These are phyloP conservation scores for Fusarium tuaranense DNA, from an alignment of 2,329 filamentous ascomycete species.

Conservation along the genomic window DNA sequence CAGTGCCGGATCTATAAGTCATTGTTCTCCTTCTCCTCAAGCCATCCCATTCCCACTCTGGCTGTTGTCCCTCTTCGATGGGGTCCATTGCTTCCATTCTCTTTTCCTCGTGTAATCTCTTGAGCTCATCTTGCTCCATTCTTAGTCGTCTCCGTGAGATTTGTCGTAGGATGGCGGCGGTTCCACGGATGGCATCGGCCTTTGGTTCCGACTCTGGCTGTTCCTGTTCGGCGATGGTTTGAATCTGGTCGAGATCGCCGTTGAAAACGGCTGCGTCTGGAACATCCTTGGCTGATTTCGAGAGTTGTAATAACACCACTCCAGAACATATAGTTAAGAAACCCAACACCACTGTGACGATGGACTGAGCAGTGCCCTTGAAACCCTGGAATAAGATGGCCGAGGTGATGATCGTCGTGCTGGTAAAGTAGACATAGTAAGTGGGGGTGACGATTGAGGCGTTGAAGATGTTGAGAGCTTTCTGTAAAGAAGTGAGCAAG, in stretches of 20 bases:
- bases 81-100: constrained; percentile 76
- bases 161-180: constrained; percentile 87
- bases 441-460: constrained; percentile 96
- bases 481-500: constrained; percentile 69
- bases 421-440: constrained; percentile 99
- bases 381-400: constrained; percentile 94
- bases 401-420: constrained; percentile 92
- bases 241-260: constrained; percentile 93
- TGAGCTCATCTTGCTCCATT: constrained; percentile 84
- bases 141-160: constrained; percentile 81
- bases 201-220: constrained; percentile 97
- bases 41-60: constrained; percentile 88
- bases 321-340: constrained; percentile 95
- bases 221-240: constrained; percentile 93
- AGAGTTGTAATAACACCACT: constrained; percentile 93
- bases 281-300: constrained; percentile 97
- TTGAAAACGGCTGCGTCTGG: constrained; percentile 93
- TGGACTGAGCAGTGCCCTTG: constrained; percentile 84
- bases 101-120: constrained; percentile 83
- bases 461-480: constrained; percentile 98
- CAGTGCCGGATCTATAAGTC: constrained; percentile 41
- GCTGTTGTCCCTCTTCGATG: constrained; percentile 80
- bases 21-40: constrained; percentile 78
- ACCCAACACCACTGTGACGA: constrained; percentile 90
- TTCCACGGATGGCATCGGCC: constrained; percentile 92